Conservation (phyloP, 345 rosid species). For the Eucalyptus caleyi region DNA sequence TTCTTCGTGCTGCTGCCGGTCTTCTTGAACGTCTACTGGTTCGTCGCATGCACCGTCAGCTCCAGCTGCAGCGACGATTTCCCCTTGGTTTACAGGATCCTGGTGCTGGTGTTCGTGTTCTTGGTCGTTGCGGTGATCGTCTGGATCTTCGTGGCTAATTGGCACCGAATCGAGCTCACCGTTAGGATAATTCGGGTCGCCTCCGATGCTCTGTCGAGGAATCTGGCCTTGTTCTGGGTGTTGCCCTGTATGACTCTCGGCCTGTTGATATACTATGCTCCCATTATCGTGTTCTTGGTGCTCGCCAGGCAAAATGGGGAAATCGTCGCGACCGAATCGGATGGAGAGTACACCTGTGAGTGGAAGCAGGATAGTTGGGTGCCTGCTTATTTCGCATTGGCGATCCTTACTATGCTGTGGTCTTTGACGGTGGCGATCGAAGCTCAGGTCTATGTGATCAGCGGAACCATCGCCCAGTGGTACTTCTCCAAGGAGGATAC, state of each 20-base stretch:
- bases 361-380: slow-evolving; percentile 96
- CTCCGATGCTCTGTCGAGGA: slow-evolving; percentile 65
- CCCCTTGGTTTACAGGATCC: slow-evolving; percentile 59
- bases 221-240: slow-evolving; percentile 55
- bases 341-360: slow-evolving; percentile 45
- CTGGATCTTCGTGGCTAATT: slow-evolving; percentile 74
- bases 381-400: slow-evolving; percentile 75
- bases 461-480: slow-evolving; percentile 85
- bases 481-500: slow-evolving; percentile 73
- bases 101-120: slow-evolving; percentile 58
- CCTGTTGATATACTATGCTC: slow-evolving; percentile 49
- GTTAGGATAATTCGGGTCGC: slow-evolving; percentile 63
- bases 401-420: slow-evolving; percentile 82
- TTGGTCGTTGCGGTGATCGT: slow-evolving; percentile 52
- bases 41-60: slow-evolving; percentile 69
- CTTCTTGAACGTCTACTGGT: slow-evolving; percentile 81
- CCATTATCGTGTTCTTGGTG: slow-evolving; percentile 73
- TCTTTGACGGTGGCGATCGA: slow-evolving; percentile 69
- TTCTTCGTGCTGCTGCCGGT: slow-evolving; percentile 59
- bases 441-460: slow-evolving; percentile 80
- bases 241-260: slow-evolving; percentile 53
- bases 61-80: slow-evolving; percentile 56
- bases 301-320: slow-evolving; percentile 69
- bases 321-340: slow-evolving; percentile 41
- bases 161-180: slow-evolving; percentile 80